A percentile compares a stretch with the other conserved stretches of the same genome.
These are phyloP conservation scores for Didymella segeticola DNA, from an alignment of 2,329 filamentous ascomycete genomes.

Conservation along the genomic window DNA sequence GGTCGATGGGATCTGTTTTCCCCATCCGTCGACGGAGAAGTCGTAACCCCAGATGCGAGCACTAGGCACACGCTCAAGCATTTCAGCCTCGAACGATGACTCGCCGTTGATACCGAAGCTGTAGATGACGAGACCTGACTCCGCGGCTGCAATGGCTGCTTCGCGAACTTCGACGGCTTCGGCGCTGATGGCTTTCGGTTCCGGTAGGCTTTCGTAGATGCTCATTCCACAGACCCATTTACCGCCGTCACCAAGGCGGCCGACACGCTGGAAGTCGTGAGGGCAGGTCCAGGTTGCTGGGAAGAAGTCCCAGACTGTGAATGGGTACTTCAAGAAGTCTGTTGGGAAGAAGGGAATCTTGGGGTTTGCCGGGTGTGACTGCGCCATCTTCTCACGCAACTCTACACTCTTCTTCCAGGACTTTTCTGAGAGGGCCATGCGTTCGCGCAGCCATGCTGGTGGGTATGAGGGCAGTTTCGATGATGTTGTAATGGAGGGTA, in stretches of 20 bases:
- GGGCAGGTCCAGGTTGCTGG: constrained; percentile 44
- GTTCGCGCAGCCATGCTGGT: constrained; percentile 36
- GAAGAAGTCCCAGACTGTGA: constrained; percentile 45
- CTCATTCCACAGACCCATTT: constrained; percentile 48
- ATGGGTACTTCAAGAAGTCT: constrained; percentile 41
- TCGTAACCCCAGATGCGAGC: constrained; percentile 45
- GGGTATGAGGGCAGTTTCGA: constrained; percentile 25
- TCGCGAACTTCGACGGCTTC: constrained; percentile 23
- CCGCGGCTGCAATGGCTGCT: constrained; percentile 17
- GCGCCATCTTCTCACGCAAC: constrained; percentile 37
- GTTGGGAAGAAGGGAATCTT: constrained; percentile 41
- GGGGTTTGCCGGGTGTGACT: constrained; percentile 35
- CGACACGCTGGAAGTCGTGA: constrained; percentile 43
- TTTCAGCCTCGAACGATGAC: constrained; percentile 45
- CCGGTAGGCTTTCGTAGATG: constrained; percentile 37
- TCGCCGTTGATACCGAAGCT: constrained; percentile 46
- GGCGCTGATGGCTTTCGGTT: constrained; percentile 17
- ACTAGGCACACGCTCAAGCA: constrained; percentile 42
- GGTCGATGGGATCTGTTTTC: constrained; percentile 33
- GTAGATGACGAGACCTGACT: constrained; percentile 39
- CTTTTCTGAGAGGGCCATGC: constrained; percentile 39
- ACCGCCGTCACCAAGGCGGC: constrained; percentile 41
- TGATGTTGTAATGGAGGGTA: constrained; percentile 27
- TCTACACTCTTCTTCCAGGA: constrained; percentile 40
- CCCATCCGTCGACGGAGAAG: constrained; percentile 41